Conservation (phyloP, 495 filamentous ascomycete species). For the Lasiosphaeriaceae sp. region DNA sequence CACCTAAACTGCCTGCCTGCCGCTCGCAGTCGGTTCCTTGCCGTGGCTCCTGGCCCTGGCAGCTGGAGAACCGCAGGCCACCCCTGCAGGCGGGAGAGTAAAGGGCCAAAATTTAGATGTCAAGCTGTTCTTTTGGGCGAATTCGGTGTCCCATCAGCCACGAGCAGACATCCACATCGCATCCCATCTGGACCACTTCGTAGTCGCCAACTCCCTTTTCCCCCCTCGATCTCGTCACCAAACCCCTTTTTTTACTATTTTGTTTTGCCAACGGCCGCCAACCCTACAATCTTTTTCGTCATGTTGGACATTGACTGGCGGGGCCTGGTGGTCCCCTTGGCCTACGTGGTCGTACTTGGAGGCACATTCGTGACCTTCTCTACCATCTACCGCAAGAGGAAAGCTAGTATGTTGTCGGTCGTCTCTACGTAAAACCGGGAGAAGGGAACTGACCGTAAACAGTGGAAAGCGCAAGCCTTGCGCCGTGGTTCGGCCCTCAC, state of each 20-base stretch:
- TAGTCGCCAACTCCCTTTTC: background rate
- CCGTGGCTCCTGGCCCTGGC: background rate
- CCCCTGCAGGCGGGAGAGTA: background rate
- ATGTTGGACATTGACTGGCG: conserved; percentile 72
- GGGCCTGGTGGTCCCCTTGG: conserved; percentile 73
- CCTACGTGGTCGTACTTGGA: conserved; percentile 81
- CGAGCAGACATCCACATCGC: too few species aligned
- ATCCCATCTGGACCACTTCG: background rate
- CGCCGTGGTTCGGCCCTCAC: conserved; percentile 89
- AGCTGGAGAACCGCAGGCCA: background rate
- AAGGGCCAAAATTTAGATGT: conserved; percentile 23
- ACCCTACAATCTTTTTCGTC: background rate
- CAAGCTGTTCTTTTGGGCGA: conserved; percentile 35
- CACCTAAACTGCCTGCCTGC: background rate
- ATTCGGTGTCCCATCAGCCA: background rate
- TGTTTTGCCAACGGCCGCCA: background rate
- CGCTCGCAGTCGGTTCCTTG: background rate
- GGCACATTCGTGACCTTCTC: conserved; percentile 90
- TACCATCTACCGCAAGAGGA: conserved; percentile 86
- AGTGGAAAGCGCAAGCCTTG: conserved; percentile 75
- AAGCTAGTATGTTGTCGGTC: conserved; percentile 62
- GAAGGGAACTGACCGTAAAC: background rate
- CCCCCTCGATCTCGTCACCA: background rate
- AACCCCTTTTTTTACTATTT: background rate
- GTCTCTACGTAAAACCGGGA: background rate